These are phyloP conservation scores for Gentiana dahurica DNA, from an alignment of 257 asterid species.

Conservation along the genomic window DNA sequence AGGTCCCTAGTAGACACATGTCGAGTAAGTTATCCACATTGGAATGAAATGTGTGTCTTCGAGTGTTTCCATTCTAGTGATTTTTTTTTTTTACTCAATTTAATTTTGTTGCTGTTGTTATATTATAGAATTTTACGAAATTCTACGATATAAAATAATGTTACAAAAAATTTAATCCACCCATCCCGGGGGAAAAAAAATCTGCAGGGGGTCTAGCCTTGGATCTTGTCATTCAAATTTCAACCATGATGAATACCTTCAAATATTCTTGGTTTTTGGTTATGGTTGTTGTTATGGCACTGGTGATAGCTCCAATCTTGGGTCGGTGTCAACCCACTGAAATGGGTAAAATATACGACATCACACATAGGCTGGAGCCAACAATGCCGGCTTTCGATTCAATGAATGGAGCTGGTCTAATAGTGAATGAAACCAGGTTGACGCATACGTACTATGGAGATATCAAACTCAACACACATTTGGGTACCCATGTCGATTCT, in stretches of 20 bases:
- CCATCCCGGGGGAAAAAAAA: too few relatives aligned
- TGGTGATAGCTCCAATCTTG: neutral
- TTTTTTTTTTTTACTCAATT: too few relatives aligned
- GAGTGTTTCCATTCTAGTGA: too few relatives aligned
- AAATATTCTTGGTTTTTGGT: neutral
- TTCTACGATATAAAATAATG: too few relatives aligned
- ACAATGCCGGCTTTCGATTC: conserved; percentile 33
- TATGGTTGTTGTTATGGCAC: neutral
- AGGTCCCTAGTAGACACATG: too few relatives aligned
- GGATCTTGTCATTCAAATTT: too few relatives aligned
- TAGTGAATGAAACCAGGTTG: conserved; percentile 36
- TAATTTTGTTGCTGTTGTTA: too few relatives aligned
- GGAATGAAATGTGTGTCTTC: too few relatives aligned
- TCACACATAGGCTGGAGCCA: conserved; percentile 47
- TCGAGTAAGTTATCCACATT: too few relatives aligned
- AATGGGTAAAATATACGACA: conserved; percentile 39
- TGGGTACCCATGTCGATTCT: conserved; percentile 86
- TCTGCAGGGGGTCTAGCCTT: too few relatives aligned
- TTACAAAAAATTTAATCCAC: too few relatives aligned
- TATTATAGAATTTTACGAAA: too few relatives aligned
- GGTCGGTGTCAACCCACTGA: conserved; percentile 5
- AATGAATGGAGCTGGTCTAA: conserved; percentile 45
- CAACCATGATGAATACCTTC: neutral
- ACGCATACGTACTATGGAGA: conserved; percentile 21
- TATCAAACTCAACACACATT: conserved; percentile 20